Evolutionary conservation across 1,284 basidiomycete genomes (phyloP).

Genomic region (Pseudozyma hubeiensis): DNA sequence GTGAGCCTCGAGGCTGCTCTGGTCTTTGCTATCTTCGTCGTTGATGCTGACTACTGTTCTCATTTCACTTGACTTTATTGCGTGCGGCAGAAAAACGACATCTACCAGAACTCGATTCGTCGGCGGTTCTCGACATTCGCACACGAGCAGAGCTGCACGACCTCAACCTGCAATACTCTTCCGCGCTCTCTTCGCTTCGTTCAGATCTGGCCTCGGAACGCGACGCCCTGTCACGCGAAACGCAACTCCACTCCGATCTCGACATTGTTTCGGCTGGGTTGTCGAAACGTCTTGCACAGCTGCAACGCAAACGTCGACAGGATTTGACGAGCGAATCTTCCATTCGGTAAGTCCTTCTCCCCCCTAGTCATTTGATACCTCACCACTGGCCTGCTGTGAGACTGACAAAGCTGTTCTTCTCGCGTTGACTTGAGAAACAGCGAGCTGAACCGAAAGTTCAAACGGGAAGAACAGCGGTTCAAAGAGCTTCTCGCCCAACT

Average conservation of each 20-base stretch:
- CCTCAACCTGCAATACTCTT: constrained; percentile 28
- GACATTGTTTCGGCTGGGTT: constrained; percentile 20
- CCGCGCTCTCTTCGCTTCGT: constrained; percentile 20
- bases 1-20: constrained; percentile 9
- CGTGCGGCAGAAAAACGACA: constrained; percentile 18
- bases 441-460: constrained; percentile 27
- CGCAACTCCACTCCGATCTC: constrained; percentile 32
- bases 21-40: not conserved
- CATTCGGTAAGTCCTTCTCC: constrained; percentile 20
- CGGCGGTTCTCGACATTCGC: constrained; percentile 24
- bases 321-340: constrained; percentile 30
- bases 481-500: constrained; percentile 28
- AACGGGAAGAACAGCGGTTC: constrained; percentile 21
- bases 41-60: not conserved
- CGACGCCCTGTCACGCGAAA: constrained; percentile 26
- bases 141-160: constrained; percentile 42
- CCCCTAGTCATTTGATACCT: not conserved
- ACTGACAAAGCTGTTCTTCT: not conserved
- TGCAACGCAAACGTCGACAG: constrained; percentile 17
- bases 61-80: not conserved
- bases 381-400: not conserved
- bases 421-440: not conserved
- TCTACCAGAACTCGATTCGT: constrained; percentile 24
- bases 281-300: constrained; percentile 20
- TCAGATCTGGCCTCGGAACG: constrained; percentile 26